Base-by-base conservation (phyloP, 495 filamentous ascomycete genomes). In the Apiosordaria backusii region DNA sequence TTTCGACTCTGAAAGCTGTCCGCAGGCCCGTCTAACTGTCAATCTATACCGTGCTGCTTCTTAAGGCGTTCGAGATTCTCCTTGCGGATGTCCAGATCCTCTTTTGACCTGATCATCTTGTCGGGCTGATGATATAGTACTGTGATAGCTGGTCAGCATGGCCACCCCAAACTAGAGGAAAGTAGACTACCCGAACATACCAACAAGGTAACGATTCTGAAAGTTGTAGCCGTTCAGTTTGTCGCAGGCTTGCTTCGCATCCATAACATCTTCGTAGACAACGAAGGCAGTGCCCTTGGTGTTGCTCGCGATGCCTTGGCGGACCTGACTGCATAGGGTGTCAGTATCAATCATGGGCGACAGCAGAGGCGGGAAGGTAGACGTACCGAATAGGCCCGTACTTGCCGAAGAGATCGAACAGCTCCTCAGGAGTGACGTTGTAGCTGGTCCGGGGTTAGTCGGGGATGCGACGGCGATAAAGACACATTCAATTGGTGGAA, bases 181-280 rank as follows among this genome's bases (percentile, higher is more conserved):
- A 6, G 19, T 23, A 27, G 52, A 15, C 25, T 61, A 86, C 92
- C 29, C 5, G 10, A 35, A 86, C 93, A 57, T 89, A 97, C 93
- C 93, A 75, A 99, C 96, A 72, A 99, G 92, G 81, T 99, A 99
- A 76, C 95, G 92, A 84, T 94, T 96, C 82, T 98, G 96, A 79
- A 99, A 99, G 82, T 99, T 99, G 87, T 96, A 99, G 74, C 95
- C 95, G 82, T 99, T 98, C 74, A 99, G 84, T 84, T 97, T 97
- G 85, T 99, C 95, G 83, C 96, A 97, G 72, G 95, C 96, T 79
- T 90, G 87, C 82, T 99, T 99, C 68, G 95, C 94, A 84, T 99
- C 95, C 87, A 97, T 92, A 25, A 97, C 96, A 82, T 99, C 96
- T 78, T 98, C 96, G 83, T 96, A 99, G 76, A 99, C 95, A 59